A percentile compares a stretch with the other conserved stretches of the same genome.
These are phyloP conservation scores for Colletotrichum paranaense DNA, from an alignment of 2,329 filamentous ascomycete species.

Conservation along the genomic window DNA sequence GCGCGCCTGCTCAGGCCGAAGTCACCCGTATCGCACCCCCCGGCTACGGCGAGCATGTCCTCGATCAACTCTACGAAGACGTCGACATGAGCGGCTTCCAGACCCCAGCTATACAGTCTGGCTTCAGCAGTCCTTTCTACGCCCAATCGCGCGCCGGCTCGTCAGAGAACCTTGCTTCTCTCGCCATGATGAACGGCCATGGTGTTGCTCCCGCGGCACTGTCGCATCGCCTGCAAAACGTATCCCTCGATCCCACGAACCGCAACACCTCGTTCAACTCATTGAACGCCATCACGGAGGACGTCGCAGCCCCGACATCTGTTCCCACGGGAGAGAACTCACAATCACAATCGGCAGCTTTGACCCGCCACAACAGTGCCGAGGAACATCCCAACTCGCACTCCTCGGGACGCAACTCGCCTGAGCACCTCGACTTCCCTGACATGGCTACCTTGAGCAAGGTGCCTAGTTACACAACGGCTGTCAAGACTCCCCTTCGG, in stretches of 20 bases:
- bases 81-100: slow-evolving; percentile 85
- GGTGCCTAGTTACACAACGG: slow-evolving; percentile 82
- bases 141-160: slow-evolving; percentile 80
- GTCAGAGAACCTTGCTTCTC: slow-evolving; percentile 78
- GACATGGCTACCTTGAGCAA: slow-evolving; percentile 76
- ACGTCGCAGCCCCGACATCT: slow-evolving; percentile 56
- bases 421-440: slow-evolving; percentile 66
- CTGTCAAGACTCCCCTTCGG: slow-evolving; percentile 73
- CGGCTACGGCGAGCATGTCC: slow-evolving; percentile 87
- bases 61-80: slow-evolving; percentile 92
- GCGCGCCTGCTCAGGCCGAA: slow-evolving; percentile 61
- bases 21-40: slow-evolving; percentile 83
- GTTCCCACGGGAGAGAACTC: slow-evolving; percentile 51
- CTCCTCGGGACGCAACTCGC: slow-evolving; percentile 63
- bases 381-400: slow-evolving; percentile 51
- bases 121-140: slow-evolving; percentile 84
- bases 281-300: slow-evolving; percentile 54
- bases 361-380: slow-evolving; percentile 66
- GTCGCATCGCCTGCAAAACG: slow-evolving; percentile 76
- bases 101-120: slow-evolving; percentile 77
- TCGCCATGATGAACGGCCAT: slow-evolving; percentile 55
- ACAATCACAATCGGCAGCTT: slow-evolving; percentile 55
- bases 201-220: slow-evolving; percentile 63
- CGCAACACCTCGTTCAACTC: slow-evolving; percentile 60
- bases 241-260: slow-evolving; percentile 63